A percentile compares a stretch with the other conserved stretches of the same genome.
Evolutionary conservation across 1,139 yeast genomes (phyloP).

Genomic region (Kurtzmaniella quercitrusa): DNA sequence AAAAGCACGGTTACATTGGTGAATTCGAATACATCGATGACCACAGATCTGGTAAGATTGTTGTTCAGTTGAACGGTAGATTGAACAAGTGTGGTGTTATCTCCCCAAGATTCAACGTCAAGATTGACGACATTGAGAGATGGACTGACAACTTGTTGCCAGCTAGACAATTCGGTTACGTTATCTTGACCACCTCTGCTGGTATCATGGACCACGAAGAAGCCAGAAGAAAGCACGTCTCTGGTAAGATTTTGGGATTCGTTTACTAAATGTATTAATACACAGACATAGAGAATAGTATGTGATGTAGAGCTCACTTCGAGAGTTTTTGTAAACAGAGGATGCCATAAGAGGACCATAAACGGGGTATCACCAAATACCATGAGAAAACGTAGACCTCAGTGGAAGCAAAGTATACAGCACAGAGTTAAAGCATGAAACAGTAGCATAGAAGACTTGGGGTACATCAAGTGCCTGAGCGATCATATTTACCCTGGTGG

Average conservation of each 20-base stretch:
- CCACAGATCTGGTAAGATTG: slow-evolving; percentile 98
- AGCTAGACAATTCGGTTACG: slow-evolving; percentile 98
- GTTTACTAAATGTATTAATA: slow-evolving; percentile 57
- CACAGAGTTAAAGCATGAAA: too few species aligned
- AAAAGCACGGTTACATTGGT: slow-evolving; percentile 98
- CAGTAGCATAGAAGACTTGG: too few species aligned
- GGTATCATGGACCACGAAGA: slow-evolving; percentile 99
- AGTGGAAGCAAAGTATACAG: too few species aligned
- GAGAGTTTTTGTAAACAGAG: too few species aligned
- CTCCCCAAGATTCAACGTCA: slow-evolving; percentile 96
- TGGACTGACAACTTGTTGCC: slow-evolving; percentile 98
- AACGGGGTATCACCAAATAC: too few species aligned
- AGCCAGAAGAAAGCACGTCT: slow-evolving; percentile 99
- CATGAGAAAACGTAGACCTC: too few species aligned
- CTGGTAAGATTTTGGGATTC: slow-evolving; percentile 96
- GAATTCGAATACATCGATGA: slow-evolving; percentile 98
- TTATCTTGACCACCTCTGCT: slow-evolving; percentile 96
- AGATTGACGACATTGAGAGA: slow-evolving; percentile 89
- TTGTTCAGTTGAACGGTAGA: slow-evolving; percentile 95
- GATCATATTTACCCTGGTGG: too few species aligned
- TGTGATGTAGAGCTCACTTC: neutral
- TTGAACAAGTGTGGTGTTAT: slow-evolving; percentile 98
- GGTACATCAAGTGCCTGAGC: too few species aligned
- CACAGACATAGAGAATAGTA: slow-evolving; percentile 4
- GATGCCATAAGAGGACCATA: too few species aligned